Conservation (phyloP, 495 filamentous ascomycete species). For the Podospora appendiculata region DNA sequence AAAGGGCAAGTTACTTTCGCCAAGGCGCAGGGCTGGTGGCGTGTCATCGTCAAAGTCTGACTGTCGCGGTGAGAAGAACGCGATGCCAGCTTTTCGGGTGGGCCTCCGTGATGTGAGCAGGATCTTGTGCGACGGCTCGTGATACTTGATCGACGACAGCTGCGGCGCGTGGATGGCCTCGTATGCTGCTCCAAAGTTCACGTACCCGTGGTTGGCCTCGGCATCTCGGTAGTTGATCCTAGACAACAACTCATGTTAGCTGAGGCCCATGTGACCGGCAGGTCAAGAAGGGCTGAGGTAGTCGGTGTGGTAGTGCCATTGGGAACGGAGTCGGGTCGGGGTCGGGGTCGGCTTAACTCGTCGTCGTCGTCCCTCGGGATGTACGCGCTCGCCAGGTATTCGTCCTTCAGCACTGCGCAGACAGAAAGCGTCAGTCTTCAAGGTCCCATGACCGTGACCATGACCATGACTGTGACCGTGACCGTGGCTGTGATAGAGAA, state of each 20-base stretch:
- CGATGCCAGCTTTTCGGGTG: not conserved
- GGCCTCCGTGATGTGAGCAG: slow-evolving; percentile 16
- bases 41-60: not conserved
- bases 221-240: slow-evolving; percentile 11
- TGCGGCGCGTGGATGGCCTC: not conserved
- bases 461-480: too few species aligned
- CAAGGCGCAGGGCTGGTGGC: slow-evolving; percentile 9
- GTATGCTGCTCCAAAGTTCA: not conserved
- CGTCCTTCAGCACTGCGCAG: not conserved
- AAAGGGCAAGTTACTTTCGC: not conserved
- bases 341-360: slow-evolving; percentile 4
- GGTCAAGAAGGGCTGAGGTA: not conserved
- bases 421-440: not conserved
- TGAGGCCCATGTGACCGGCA: too few species aligned
- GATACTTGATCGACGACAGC: slow-evolving; percentile 22
- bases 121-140: slow-evolving; percentile 15
- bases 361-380: slow-evolving; percentile 17
- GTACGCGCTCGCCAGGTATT: slow-evolving; percentile 8
- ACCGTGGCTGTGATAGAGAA: not conserved
- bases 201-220: not conserved
- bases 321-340: too few species aligned
- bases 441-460: not conserved
- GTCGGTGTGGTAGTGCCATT: not conserved
- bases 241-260: not conserved
- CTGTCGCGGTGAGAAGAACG: slow-evolving; percentile 5